phyloP scores from a whole-genome alignment of 208 protist species.

The Trypanosomatidae sp. region DNA sequence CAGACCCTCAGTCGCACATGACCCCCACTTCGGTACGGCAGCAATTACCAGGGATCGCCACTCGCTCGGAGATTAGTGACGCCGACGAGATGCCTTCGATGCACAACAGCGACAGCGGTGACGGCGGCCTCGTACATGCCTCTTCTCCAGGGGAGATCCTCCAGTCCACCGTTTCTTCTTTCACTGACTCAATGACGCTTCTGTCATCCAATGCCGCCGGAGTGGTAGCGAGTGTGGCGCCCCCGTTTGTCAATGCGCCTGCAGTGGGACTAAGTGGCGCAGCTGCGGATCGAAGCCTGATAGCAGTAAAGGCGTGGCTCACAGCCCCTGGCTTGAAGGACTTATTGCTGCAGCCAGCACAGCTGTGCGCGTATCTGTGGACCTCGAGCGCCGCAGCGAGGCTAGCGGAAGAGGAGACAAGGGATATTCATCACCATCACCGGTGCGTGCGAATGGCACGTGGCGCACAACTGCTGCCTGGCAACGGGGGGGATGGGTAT shows the following conservation, averaged over 20 bases:
- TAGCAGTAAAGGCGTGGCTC: slow-evolving; percentile 11
- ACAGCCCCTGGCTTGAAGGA: slow-evolving; percentile 11
- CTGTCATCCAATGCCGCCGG: background rate
- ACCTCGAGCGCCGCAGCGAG: slow-evolving; percentile 2
- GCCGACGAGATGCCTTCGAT: background rate
- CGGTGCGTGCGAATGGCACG: slow-evolving; percentile 1
- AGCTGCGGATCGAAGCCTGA: background rate
- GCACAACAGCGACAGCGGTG: background rate
- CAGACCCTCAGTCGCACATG: background rate
- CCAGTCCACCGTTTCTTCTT: slow-evolving; percentile 3
- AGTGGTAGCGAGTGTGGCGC: background rate
- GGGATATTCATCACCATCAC: background rate
- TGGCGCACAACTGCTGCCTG: background rate
- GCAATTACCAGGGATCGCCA: background rate
- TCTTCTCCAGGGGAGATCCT: background rate
- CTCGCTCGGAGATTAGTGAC: background rate
- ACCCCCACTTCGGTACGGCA: background rate
- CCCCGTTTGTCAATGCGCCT: background rate
- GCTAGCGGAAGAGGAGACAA: slow-evolving; percentile 8
- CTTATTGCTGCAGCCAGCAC: slow-evolving; percentile 11
- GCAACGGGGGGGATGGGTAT: background rate
- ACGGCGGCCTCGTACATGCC: background rate
- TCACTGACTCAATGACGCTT: background rate
- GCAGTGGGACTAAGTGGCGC: background rate
- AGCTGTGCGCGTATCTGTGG: slow-evolving; percentile 24